These are phyloP conservation scores for Zygosaccharomyces pseudorouxii DNA, from an alignment of 805 yeast species.

Conservation along the genomic window DNA sequence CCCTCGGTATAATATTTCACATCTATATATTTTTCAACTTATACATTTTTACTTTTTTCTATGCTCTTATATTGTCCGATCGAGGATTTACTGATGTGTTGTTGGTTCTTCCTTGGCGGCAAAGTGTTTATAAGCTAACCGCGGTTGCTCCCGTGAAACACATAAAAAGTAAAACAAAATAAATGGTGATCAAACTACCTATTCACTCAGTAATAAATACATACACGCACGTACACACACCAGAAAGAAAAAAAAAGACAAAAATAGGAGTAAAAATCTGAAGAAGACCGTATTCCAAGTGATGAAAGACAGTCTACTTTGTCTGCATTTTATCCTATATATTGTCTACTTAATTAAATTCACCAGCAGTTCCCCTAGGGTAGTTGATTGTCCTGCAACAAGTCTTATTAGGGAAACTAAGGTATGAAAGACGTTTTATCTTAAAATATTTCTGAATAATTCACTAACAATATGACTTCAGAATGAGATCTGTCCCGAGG, in stretches of 20 bases:
- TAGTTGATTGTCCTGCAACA: conserved; percentile 30
- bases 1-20: conserved; percentile 8
- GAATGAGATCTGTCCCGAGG: conserved; percentile 19
- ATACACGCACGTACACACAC: neutral
- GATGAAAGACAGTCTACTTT: neutral
- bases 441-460: neutral
- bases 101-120: no score
- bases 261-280: neutral
- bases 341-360: neutral
- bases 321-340: neutral
- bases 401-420: conserved; percentile 20
- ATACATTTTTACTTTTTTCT: conserved; percentile 1
- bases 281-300: neutral
- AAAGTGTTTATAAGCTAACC: no score
- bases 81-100: no score
- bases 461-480: neutral
- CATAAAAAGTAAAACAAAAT: no score
- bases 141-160: no score
- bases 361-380: conserved; percentile 13
- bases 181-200: neutral
- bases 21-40: conserved; percentile 3
- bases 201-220: neutral
- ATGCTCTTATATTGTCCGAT: no score
- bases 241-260: neutral
- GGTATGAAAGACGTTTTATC: conserved; percentile 10